Base-by-base conservation (phyloP, 2,329 filamentous ascomycete genomes). In the Cladosporium colombiae region DNA sequence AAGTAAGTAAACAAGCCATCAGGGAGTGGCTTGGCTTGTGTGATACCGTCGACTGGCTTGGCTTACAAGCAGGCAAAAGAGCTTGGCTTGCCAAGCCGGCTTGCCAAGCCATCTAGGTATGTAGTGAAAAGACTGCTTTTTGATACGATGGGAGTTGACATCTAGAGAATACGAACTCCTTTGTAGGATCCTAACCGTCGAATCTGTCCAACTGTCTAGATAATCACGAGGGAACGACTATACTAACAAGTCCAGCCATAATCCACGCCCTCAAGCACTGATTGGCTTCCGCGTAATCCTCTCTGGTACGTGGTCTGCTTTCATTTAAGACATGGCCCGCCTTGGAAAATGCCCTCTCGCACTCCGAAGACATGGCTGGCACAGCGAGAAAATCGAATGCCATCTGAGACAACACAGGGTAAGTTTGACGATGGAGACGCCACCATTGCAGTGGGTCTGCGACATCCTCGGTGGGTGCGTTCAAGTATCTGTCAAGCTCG, bases 261-360 rank as follows among this genome's bases (percentile, higher is more conserved):
- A 56, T 56, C 52, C 52, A 56, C 52, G 52, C 52, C 21, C 46
- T 61, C 29, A 61, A 44, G 58, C 58, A 61, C 29, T 61, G 58
- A 25, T 49, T 44, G 37, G 25, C 21, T 33, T 61, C 58, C 21
- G 40, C 58, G 29, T 49, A 33, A 50, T 61, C 58, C 23, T 61
- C 37, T 46, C 29, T 46, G 37, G 37, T 49, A 49, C 46, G 37
- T 50, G 37, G 46, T 21, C 58, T 46, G 10, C 29, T 50, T 50
- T 61, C 40, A 18, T 33, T 61, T 13, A 40, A 13, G 11, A 40
- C 35, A 18, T 40, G 37, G 5, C 35, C 35, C 13, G 35, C 35
- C 35, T 40, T 40, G 5, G 35, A 40, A 13, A 40, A 40, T 18
- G 35, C 35, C 35, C 35, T 40, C 13, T 40, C 35, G 35, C 35